Evolutionary conservation across 75 land plant species (phyloP).

Genomic region (Pinus tabuliformis): DNA sequence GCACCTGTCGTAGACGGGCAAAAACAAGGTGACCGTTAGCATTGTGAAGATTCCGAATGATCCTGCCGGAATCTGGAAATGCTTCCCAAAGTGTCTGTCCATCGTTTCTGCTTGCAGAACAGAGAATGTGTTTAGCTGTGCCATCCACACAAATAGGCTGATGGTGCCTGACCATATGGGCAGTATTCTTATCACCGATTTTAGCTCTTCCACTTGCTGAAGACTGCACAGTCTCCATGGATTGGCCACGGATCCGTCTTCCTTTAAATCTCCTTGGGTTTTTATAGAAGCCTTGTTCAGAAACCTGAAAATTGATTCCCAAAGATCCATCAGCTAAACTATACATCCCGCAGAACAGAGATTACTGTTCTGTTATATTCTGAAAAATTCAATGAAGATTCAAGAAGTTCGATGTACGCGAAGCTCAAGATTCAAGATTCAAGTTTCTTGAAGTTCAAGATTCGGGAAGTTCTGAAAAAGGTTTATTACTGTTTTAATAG

Average conservation of each 20-base stretch:
- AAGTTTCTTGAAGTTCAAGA: no score
- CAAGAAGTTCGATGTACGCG: neutral
- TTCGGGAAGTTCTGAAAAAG: no score
- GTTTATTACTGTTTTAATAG: no score
- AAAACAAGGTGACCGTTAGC: constrained; percentile 39
- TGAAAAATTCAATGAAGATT: constrained; percentile 6
- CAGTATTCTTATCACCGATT: constrained; percentile 59
- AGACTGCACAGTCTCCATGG: constrained; percentile 79
- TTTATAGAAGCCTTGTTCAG: constrained; percentile 68
- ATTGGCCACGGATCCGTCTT: constrained; percentile 17
- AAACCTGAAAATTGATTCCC: constrained; percentile 25
- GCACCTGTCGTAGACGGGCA: constrained; percentile 65
- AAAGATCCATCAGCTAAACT: no score
- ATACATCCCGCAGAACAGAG: no score
- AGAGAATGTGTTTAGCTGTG: constrained; percentile 76
- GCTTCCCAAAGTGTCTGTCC: constrained; percentile 45
- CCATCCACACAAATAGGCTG: constrained; percentile 45
- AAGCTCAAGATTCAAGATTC: no score
- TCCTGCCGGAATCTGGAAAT: constrained; percentile 55
- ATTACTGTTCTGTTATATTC: no score
- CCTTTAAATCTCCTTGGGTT: constrained; percentile 17
- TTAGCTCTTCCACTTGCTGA: constrained; percentile 80
- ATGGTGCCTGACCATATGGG: constrained; percentile 84
- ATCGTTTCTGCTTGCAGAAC: constrained; percentile 64
- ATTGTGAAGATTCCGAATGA: constrained; percentile 43